These are phyloP conservation scores for Penicillium psychrosexuale DNA, from an alignment of 2,329 filamentous ascomycete species.

Conservation along the genomic window DNA sequence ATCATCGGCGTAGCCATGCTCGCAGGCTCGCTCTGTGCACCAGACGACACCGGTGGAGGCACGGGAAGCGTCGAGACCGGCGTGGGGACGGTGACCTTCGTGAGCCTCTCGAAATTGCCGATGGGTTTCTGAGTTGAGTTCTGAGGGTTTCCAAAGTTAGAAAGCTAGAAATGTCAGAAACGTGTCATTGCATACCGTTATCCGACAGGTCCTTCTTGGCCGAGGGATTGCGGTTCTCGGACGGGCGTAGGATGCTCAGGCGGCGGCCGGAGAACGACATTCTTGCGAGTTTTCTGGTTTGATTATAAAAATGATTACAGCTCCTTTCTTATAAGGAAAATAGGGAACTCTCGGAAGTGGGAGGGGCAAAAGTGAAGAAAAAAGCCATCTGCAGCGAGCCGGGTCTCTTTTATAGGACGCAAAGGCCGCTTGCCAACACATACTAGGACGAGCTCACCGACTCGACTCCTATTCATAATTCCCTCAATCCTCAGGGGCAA, in stretches of 20 bases:
- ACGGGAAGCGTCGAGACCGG: slow-evolving; percentile 81
- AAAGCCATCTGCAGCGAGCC: not conserved
- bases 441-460: slow-evolving; percentile 22
- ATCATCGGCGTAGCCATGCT: slow-evolving; percentile 82
- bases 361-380: not conserved
- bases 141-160: slow-evolving; percentile 45
- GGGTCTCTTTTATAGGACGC: not conserved
- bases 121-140: slow-evolving; percentile 79
- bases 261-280: slow-evolving; percentile 50
- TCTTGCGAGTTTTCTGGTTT: slow-evolving; percentile 6
- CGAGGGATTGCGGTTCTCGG: slow-evolving; percentile 40
- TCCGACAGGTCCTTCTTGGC: slow-evolving; percentile 44
- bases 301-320: not conserved
- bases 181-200: slow-evolving; percentile 36
- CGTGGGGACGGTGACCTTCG: slow-evolving; percentile 85
- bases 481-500: not conserved
- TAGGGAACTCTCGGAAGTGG: not conserved
- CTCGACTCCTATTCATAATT: not conserved
- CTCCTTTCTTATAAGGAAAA: not conserved
- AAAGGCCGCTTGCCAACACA: slow-evolving; percentile 3
- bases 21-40: slow-evolving; percentile 67
- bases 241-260: slow-evolving; percentile 43
- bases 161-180: not conserved
- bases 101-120: slow-evolving; percentile 85
- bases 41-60: slow-evolving; percentile 93